Evolutionary conservation across 116 monocot genomes (phyloP).

Genomic region (Iris pallida): DNA sequence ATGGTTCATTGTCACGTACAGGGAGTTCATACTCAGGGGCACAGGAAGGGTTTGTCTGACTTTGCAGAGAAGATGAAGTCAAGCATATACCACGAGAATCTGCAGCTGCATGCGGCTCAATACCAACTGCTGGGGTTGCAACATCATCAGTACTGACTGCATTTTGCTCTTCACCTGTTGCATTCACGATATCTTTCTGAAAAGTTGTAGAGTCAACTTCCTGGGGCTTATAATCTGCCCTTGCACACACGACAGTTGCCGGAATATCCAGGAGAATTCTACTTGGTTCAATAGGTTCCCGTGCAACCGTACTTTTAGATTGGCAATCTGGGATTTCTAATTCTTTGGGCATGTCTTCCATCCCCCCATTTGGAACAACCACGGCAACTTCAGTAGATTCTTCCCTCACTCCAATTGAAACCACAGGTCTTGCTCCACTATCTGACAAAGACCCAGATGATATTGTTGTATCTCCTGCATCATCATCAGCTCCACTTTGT

Average conservation of each 20-base stretch:
- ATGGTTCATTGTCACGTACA: not conserved
- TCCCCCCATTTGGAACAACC: too few relatives aligned
- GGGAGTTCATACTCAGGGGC: not conserved
- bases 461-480: not conserved
- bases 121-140: not conserved
- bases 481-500: not conserved
- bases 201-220: conserved; percentile 3
- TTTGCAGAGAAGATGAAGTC: not conserved
- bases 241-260: not conserved
- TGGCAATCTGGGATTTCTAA: conserved; percentile 6
- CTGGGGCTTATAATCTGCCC: not conserved
- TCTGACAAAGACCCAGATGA: conserved; percentile 9
- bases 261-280: not conserved
- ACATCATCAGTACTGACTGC: not conserved
- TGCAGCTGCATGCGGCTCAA: not conserved
- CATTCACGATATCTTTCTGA: not conserved
- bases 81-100: not conserved
- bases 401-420: too few relatives aligned
- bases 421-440: not conserved
- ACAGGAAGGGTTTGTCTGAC: not conserved
- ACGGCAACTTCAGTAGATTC: too few relatives aligned
- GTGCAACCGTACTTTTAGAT: not conserved
- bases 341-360: too few relatives aligned
- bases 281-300: conserved; percentile 6
- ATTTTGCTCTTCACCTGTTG: not conserved